Evolutionary conservation across 1,284 basidiomycete species (phyloP).

Genomic region (Athelia sp.): DNA sequence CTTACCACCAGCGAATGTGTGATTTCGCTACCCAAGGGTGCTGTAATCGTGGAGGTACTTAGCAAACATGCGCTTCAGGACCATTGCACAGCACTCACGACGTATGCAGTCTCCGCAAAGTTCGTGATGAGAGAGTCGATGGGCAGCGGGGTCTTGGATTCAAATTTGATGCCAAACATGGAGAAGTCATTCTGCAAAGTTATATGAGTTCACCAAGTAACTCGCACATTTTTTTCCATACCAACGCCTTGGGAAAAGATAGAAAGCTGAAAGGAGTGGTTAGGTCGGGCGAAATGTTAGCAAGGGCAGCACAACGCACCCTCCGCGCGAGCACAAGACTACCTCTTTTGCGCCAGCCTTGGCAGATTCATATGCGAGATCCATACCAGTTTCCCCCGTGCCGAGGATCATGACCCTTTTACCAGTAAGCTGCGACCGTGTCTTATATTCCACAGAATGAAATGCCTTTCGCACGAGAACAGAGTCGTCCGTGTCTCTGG

Average conservation of each 20-base stretch:
- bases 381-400: slow-evolving; percentile 66
- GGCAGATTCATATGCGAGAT: slow-evolving; percentile 48
- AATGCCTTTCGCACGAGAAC: slow-evolving; percentile 17
- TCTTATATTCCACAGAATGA: slow-evolving; percentile 52
- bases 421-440: slow-evolving; percentile 37
- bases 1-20: slow-evolving; percentile 60
- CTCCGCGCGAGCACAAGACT: slow-evolving; percentile 48
- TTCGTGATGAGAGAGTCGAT: slow-evolving; percentile 61
- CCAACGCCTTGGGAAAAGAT: slow-evolving; percentile 58
- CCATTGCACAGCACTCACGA: slow-evolving; percentile 26
- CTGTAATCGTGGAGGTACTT: slow-evolving; percentile 18
- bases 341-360: slow-evolving; percentile 52
- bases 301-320: slow-evolving; percentile 19
- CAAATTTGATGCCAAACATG: slow-evolving; percentile 44
- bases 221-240: slow-evolving; percentile 10
- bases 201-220: not conserved
- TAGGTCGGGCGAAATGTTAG: not conserved
- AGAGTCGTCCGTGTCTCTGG: slow-evolving; percentile 10
- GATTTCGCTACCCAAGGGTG: slow-evolving; percentile 52
- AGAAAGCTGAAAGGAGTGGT: slow-evolving; percentile 33
- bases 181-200: slow-evolving; percentile 49
- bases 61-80: not conserved
- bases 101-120: slow-evolving; percentile 49
- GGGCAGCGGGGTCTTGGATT: slow-evolving; percentile 39
- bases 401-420: slow-evolving; percentile 54